Percentiles rank a stretch among this genome's conserved stretches.
Evolutionary conservation across 805 yeast species (phyloP).

Genomic region (Metschnikowia reukaufii): DNA sequence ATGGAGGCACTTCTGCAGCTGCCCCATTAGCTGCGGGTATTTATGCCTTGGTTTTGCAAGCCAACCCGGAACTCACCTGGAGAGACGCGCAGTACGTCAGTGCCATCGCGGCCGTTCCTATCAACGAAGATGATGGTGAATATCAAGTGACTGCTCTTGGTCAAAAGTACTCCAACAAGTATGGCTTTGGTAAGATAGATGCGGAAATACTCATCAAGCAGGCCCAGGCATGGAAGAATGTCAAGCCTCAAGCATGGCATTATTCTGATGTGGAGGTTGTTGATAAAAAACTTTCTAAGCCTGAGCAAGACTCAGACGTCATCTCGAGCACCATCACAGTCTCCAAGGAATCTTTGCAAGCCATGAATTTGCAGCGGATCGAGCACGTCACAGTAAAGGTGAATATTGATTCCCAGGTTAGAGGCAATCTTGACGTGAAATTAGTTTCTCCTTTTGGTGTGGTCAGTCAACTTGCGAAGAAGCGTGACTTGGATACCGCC

Average conservation of each 20-base stretch:
- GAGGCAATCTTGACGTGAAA: constrained; percentile 71
- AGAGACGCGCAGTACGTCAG: constrained; percentile 89
- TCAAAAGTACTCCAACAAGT: constrained; percentile 74
- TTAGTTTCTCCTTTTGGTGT: constrained; percentile 77
- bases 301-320: constrained; percentile 16
- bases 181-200: constrained; percentile 91
- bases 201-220: constrained; percentile 69
- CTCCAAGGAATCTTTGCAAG: constrained; percentile 46
- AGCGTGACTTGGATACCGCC: constrained; percentile 58
- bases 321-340: constrained; percentile 41
- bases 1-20: constrained; percentile 98
- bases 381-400: constrained; percentile 89
- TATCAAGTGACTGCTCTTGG: constrained; percentile 75
- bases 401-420: constrained; percentile 56
- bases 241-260: constrained; percentile 90
- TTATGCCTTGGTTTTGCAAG: constrained; percentile 76
- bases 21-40: constrained; percentile 99
- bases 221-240: constrained; percentile 76
- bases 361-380: constrained; percentile 62
- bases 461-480: constrained; percentile 68
- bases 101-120: constrained; percentile 65
- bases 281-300: constrained; percentile 19
- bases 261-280: constrained; percentile 48
- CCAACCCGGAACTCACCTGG: constrained; percentile 90
- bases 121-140: constrained; percentile 64